Conservation (phyloP, 2,329 filamentous ascomycete genomes). For the Pezicula rhizophila region DNA sequence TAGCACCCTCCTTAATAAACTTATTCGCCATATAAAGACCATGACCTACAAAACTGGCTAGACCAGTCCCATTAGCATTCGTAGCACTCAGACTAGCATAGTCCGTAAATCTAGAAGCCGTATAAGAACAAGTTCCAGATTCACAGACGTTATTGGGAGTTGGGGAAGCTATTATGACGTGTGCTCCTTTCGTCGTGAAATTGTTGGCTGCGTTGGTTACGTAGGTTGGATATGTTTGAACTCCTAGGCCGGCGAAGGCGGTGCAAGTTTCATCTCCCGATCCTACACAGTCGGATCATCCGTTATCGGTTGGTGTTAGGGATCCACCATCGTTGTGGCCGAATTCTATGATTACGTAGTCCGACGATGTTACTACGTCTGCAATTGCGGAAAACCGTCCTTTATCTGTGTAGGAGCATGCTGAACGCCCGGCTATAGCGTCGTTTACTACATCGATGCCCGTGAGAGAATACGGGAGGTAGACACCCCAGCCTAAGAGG, state of each 20-base stretch:
- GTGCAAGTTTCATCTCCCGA: constrained; percentile 45
- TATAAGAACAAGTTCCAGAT: constrained; percentile 40
- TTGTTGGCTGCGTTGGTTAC: background rate
- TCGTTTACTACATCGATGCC: constrained; percentile 51
- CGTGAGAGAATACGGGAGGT: constrained; percentile 45
- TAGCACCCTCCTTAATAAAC: constrained; percentile 41
- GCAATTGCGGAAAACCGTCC: constrained; percentile 56
- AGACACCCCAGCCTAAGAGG: constrained; percentile 55
- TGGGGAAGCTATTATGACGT: constrained; percentile 50
- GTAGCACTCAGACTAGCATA: constrained; percentile 45
- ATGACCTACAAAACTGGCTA: constrained; percentile 51
- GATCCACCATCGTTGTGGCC: constrained; percentile 62
- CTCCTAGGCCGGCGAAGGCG: constrained; percentile 10
- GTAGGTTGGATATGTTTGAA: constrained; percentile 2
- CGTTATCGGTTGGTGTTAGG: constrained; percentile 49
- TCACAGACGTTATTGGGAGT: constrained; percentile 61
- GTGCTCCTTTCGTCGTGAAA: constrained; percentile 43
- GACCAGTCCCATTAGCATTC: constrained; percentile 24
- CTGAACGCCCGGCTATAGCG: constrained; percentile 60
- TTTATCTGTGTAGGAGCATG: constrained; percentile 61
- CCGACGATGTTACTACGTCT: constrained; percentile 37
- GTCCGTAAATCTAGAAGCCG: constrained; percentile 47
- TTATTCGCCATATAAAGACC: constrained; percentile 45
- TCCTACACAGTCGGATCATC: constrained; percentile 36
- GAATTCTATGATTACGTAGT: constrained; percentile 65